Conservation (phyloP, 768 basidiomycete genomes). For the Trichaptum fuscoviolaceum region DNA sequence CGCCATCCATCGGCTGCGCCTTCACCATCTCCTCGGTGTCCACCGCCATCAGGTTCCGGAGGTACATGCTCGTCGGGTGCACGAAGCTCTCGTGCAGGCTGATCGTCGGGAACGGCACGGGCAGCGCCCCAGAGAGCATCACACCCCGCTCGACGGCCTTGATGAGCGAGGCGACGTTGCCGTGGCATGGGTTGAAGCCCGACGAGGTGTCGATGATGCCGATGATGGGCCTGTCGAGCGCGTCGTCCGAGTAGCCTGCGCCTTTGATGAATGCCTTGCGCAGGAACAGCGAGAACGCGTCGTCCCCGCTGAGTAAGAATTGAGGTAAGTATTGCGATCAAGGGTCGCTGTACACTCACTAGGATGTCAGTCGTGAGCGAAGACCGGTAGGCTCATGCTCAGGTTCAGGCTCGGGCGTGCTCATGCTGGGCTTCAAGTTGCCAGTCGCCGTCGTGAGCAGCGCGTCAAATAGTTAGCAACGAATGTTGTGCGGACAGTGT, state of each 20-base stretch:
- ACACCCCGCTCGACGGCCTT: conserved; percentile 22
- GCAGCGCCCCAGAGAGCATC: conserved; percentile 18
- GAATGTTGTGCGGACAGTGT: no score
- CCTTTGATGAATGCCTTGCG: conserved; percentile 26
- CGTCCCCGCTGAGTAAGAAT: conserved; percentile 14
- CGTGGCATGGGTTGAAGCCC: conserved; percentile 24
- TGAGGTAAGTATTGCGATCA: background rate
- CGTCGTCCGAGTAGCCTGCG: conserved; percentile 23
- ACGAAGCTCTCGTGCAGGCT: conserved; percentile 22
- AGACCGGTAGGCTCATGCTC: conserved; percentile 1
- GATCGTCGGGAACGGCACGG: conserved; percentile 20
- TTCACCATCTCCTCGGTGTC: conserved; percentile 24
- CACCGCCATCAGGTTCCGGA: conserved; percentile 22
- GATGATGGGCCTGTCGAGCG: conserved; percentile 21
- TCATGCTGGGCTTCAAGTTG: background rate
- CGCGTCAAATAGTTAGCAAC: no score
- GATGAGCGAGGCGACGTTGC: conserved; percentile 16
- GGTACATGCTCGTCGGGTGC: conserved; percentile 20
- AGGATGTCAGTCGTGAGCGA: conserved; percentile 8
- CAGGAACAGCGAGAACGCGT: conserved; percentile 22
- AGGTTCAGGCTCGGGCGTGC: no score
- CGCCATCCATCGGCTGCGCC: conserved; percentile 23
- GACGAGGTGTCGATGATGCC: conserved; percentile 23
- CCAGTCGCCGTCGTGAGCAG: background rate
- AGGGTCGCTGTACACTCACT: background rate